phyloP scores from a whole-genome alignment of 75 land plant species.

The Picea sitchensis region DNA sequence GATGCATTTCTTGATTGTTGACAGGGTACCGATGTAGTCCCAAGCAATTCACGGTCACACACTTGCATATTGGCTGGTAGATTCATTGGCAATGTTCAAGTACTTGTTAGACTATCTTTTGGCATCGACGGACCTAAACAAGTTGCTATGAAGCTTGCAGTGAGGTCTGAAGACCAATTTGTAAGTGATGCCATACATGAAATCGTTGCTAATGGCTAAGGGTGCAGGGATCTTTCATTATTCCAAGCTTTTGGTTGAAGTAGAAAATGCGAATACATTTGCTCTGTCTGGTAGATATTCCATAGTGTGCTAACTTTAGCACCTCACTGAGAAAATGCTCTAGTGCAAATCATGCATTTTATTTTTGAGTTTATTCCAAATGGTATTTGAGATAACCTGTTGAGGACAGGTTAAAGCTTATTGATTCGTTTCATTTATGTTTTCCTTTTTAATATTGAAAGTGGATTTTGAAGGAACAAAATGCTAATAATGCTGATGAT shows the following conservation, averaged over 20 bases:
- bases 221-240: neutral
- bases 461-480: neutral
- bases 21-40: constrained; percentile 91
- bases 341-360: neutral
- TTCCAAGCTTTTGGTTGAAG: neutral
- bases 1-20: constrained; percentile 1
- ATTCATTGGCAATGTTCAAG: constrained; percentile 82
- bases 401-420: neutral
- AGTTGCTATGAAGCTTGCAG: constrained; percentile 94
- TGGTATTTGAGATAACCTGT: neutral
- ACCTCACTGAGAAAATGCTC: neutral
- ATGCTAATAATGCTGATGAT: neutral
- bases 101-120: constrained; percentile 79
- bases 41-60: constrained; percentile 88
- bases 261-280: neutral
- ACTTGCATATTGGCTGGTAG: constrained; percentile 81
- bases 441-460: neutral
- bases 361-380: neutral
- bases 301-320: neutral
- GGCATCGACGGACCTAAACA: constrained; percentile 76
- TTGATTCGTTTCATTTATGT: constrained; percentile 9
- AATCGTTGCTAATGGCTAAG: constrained; percentile 75
- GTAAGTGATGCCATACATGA: constrained; percentile 89
- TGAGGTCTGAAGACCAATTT: constrained; percentile 72
- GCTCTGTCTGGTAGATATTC: neutral